These are phyloP conservation scores for Schizothecium vesticola DNA, from an alignment of 495 filamentous ascomycete genomes.

Conservation along the genomic window DNA sequence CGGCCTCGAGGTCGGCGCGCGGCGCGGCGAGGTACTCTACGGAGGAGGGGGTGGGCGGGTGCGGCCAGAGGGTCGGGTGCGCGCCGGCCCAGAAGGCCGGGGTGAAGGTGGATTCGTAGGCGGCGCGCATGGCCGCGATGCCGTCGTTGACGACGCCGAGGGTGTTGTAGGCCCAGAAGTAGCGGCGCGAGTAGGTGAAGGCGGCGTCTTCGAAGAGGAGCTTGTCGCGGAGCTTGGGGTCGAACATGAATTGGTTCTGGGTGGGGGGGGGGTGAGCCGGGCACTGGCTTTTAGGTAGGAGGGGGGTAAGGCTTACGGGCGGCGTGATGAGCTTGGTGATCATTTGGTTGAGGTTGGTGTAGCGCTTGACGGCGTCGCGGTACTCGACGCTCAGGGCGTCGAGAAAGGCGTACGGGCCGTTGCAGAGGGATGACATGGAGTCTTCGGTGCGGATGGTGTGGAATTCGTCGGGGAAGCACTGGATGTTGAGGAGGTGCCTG, in stretches of 20 bases:
- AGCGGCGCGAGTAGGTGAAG: slow-evolving; percentile 51
- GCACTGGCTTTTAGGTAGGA: neutral
- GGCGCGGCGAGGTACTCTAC: slow-evolving; percentile 13
- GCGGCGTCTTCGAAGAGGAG: slow-evolving; percentile 52
- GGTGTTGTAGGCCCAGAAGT: slow-evolving; percentile 55
- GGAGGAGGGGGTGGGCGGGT: slow-evolving; percentile 10
- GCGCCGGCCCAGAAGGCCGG: slow-evolving; percentile 47
- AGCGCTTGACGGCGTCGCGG: slow-evolving; percentile 46
- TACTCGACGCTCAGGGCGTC: slow-evolving; percentile 45
- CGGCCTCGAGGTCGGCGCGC: slow-evolving; percentile 19
- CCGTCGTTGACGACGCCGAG: slow-evolving; percentile 51
- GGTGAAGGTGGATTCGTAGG: slow-evolving; percentile 46
- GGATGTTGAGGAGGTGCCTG: slow-evolving; percentile 45
- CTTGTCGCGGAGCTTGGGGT: slow-evolving; percentile 41
- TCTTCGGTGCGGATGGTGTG: slow-evolving; percentile 45
- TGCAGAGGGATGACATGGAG: slow-evolving; percentile 41
- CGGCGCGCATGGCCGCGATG: slow-evolving; percentile 47
- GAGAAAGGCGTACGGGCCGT: slow-evolving; percentile 50
- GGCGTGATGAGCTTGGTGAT: slow-evolving; percentile 49
- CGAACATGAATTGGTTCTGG: slow-evolving; percentile 50
- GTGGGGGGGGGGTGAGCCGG: neutral
- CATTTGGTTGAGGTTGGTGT: slow-evolving; percentile 39
- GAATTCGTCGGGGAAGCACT: slow-evolving; percentile 49
- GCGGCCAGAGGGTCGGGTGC: slow-evolving; percentile 38
- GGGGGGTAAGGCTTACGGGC: slow-evolving; percentile 24